Conservation (phyloP, 2,329 filamentous ascomycete genomes). For the Coniochaeta sp. region DNA sequence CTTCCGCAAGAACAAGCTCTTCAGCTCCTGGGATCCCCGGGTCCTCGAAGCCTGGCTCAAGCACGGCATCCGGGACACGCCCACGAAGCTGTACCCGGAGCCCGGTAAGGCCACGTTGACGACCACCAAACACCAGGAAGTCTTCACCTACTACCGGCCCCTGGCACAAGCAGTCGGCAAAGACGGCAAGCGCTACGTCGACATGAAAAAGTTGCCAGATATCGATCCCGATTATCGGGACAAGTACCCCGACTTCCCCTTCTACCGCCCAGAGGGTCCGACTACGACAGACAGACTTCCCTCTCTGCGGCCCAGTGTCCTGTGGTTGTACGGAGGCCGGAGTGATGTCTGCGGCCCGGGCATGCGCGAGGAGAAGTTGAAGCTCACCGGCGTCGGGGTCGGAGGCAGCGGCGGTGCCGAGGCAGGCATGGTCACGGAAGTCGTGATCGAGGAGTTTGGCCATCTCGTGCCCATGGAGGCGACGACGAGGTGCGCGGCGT, state of each 20-base stretch:
- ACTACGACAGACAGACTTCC: constrained; percentile 50
- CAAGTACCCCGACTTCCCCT: constrained; percentile 33
- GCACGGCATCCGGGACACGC: constrained; percentile 68
- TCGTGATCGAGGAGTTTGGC: constrained; percentile 57
- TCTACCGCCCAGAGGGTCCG: constrained; percentile 61
- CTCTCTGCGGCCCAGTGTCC: constrained; percentile 52
- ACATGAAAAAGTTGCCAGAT: constrained; percentile 35
- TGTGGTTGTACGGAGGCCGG: constrained; percentile 61
- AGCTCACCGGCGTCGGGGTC: constrained; percentile 53
- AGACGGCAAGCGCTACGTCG: constrained; percentile 25
- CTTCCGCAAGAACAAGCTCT: constrained; percentile 67
- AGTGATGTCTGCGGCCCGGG: constrained; percentile 48
- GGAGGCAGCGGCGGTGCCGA: constrained; percentile 59
- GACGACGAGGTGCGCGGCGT: constrained; percentile 56
- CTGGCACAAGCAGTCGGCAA: constrained; percentile 37
- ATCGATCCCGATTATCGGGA: constrained; percentile 29
- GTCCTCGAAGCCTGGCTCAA: constrained; percentile 68
- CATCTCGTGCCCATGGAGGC: constrained; percentile 83
- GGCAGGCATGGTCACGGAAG: constrained; percentile 60
- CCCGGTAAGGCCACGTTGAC: constrained; percentile 56
- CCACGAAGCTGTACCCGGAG: constrained; percentile 50
- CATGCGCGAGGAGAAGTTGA: constrained; percentile 50
- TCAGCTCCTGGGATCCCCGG: constrained; percentile 72
- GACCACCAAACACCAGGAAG: constrained; percentile 84
- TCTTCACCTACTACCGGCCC: constrained; percentile 67